Conservation (phyloP, 345 rosid genomes). For the Lenwebbia sp. region DNA sequence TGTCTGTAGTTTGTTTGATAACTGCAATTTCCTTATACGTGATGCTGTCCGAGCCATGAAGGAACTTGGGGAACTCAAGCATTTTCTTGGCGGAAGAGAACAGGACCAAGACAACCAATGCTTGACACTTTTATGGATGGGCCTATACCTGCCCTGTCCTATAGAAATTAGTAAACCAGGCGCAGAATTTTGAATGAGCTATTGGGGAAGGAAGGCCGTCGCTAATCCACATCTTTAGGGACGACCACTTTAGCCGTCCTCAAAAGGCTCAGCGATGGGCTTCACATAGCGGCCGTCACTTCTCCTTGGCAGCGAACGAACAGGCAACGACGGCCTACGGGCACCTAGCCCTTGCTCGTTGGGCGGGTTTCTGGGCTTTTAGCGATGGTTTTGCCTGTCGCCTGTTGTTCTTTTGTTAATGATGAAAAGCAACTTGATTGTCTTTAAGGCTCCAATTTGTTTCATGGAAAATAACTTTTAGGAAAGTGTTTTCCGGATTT, state of each 20-base stretch:
- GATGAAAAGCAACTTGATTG: neutral
- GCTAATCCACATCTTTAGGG: neutral
- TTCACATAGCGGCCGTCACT: neutral
- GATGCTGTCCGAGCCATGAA: neutral
- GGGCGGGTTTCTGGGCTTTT: neutral
- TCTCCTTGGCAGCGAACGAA: neutral
- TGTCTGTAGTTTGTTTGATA: neutral
- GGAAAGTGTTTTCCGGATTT: no score
- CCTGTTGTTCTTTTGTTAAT: neutral
- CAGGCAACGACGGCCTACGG: neutral
- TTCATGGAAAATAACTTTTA: no score
- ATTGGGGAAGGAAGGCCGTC: neutral
- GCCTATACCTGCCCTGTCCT: neutral
- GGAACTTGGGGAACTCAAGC: no score
- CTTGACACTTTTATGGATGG: neutral
- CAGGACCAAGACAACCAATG: neutral
- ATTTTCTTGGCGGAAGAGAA: neutral
- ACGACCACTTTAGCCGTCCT: neutral
- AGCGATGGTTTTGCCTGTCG: neutral
- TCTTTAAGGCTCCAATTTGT: neutral
- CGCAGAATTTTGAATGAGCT: neutral
- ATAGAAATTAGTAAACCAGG: neutral
- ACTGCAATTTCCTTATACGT: neutral
- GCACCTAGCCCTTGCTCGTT: neutral
- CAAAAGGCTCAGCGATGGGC: neutral